Base-by-base conservation (phyloP, 495 filamentous ascomycete species). In the Xeromyces bisporus region DNA sequence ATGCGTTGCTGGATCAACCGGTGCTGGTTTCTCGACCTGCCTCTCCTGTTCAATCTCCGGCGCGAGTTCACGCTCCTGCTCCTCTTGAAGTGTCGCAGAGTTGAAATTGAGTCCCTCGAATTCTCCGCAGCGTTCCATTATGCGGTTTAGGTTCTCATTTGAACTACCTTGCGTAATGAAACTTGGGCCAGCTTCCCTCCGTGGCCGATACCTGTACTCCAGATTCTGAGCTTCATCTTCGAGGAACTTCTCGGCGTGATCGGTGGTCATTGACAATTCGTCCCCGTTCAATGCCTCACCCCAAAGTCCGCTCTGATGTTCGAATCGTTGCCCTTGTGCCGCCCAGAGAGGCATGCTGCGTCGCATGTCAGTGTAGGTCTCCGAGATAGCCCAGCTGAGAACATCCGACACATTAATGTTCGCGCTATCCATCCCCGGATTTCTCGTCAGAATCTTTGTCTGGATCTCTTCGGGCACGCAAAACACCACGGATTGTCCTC, bases 11-110 rank as follows among this genome's bases (percentile, higher is more conserved):
- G 75, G 56, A 6, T 35, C 10, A 7, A 44, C 48, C 1, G 37
- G 12, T 1, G 42, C 40, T 3, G 76, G 70, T 2, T 53, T 42
- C 36, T 77, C 42, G 1, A 71, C 40, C 20, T 81, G 50, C 7
- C 53, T 47, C 34, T 83, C 71, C 23, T 57, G 51, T 39, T 80
- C 67, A 15, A 69, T 56, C 36, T 82, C 75, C 2, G 67, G 69
- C 0, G 66, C 58, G 0, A 81, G 54, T 37, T 84, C 74, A 0
- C 76, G 60, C 43, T 82, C 77, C 31, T 80, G 75, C 39, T 81
- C 76, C 43, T 85, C 75, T 9, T 75, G 56, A 2, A 79, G 50
- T n/a, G 0, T 49, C 44, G 0, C 60, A 54, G 50, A 44, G 6
- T 40, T 25, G 23, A 62, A 36, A 6, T 53, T 31, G 0, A 46